Evolutionary conservation across 164 flowering plant species (phyloP).

Genomic region (Vitis rupestris): DNA sequence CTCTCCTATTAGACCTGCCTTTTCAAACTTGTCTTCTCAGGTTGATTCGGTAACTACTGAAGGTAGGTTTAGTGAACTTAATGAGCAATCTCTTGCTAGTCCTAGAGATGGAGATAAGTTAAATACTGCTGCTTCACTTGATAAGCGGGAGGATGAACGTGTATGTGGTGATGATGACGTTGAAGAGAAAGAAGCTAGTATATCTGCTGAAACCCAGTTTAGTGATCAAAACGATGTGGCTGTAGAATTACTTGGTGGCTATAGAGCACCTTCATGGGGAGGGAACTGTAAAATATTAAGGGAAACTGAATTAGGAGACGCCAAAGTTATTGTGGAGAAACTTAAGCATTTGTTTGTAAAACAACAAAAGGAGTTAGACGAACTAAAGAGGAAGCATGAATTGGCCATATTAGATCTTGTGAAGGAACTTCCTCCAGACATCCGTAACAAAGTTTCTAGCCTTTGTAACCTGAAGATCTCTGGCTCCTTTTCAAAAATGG

Average conservation of each 20-base stretch:
- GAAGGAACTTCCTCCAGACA: slow-evolving; percentile 52
- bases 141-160: slow-evolving; percentile 10
- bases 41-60: slow-evolving; percentile 7
- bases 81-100: slow-evolving; percentile 16
- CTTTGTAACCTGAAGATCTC: slow-evolving; percentile 34
- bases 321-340: slow-evolving; percentile 36
- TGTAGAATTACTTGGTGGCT: background rate
- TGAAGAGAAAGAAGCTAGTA: background rate
- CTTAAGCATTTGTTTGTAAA: slow-evolving; percentile 49
- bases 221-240: background rate
- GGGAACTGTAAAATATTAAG: slow-evolving; percentile 1
- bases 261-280: slow-evolving; percentile 1
- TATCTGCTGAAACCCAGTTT: background rate
- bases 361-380: slow-evolving; percentile 67
- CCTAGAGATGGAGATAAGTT: slow-evolving; percentile 14
- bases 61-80: slow-evolving; percentile 20
- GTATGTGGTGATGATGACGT: background rate
- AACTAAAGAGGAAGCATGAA: slow-evolving; percentile 59
- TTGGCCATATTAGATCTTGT: slow-evolving; percentile 42
- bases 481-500: slow-evolving; percentile 10
- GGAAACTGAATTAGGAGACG: slow-evolving; percentile 26
- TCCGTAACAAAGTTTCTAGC: slow-evolving; percentile 28
- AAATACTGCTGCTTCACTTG: slow-evolving; percentile 13
- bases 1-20: slow-evolving; percentile 44
- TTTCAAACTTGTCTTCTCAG: slow-evolving; percentile 33